Evolutionary conservation across 768 basidiomycete species (phyloP).

Genomic region (Suillus clintonianus): DNA sequence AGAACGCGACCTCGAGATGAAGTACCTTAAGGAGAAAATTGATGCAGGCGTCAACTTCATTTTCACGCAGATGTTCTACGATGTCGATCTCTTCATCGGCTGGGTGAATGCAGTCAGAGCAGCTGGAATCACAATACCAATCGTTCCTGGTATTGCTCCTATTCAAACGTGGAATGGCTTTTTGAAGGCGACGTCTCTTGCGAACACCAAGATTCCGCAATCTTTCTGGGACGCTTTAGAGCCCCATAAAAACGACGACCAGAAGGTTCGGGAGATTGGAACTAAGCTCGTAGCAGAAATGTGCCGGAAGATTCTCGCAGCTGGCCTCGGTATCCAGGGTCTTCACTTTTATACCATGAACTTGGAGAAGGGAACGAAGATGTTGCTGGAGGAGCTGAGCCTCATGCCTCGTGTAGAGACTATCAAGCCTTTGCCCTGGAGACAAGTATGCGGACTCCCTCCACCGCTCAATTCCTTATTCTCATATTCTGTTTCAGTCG

Average conservation of each 20-base stretch:
- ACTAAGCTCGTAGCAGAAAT: slow-evolving; percentile 95
- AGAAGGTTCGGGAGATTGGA: slow-evolving; percentile 88
- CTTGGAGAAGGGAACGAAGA: slow-evolving; percentile 90
- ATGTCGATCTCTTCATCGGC: slow-evolving; percentile 83
- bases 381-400: slow-evolving; percentile 91
- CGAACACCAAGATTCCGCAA: slow-evolving; percentile 79
- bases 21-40: slow-evolving; percentile 86
- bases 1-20: slow-evolving; percentile 76
- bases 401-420: slow-evolving; percentile 87
- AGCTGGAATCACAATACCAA: slow-evolving; percentile 85
- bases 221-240: slow-evolving; percentile 74
- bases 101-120: slow-evolving; percentile 87
- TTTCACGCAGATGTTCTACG: slow-evolving; percentile 99
- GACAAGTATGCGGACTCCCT: slow-evolving; percentile 62
- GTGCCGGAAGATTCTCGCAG: slow-evolving; percentile 84
- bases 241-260: slow-evolving; percentile 89
- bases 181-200: slow-evolving; percentile 75
- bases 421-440: slow-evolving; percentile 95
- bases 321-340: slow-evolving; percentile 80
- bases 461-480: slow-evolving; percentile 13
- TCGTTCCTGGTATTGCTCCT: slow-evolving; percentile 92
- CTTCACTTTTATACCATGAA: slow-evolving; percentile 99
- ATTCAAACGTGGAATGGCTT: slow-evolving; percentile 98
- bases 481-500: slow-evolving; percentile 46
- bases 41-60: slow-evolving; percentile 91